Conservation (phyloP, 352 stramenopile genomes). For the Thalassiosira ordinaria region DNA sequence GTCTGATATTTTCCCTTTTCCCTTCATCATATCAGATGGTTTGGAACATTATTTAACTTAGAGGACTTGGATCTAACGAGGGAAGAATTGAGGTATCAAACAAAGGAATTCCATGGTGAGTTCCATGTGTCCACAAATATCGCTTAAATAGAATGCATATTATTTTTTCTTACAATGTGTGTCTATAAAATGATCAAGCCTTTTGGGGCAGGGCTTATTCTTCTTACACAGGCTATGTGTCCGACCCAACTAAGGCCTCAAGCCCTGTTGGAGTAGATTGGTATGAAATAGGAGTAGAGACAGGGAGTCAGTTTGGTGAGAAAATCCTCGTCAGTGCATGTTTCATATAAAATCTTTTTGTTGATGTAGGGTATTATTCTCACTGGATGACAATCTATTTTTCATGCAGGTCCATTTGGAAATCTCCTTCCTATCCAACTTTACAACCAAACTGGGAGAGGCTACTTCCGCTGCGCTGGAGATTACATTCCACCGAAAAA, state of each 20-base stretch:
- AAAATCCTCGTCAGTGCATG: no score
- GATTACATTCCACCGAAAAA: neutral
- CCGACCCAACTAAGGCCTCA: conserved; percentile 17
- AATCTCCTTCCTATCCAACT: conserved; percentile 11
- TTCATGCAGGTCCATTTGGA: no score
- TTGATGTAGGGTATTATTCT: no score
- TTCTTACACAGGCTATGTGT: neutral
- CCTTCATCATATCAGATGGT: no score
- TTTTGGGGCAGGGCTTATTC: conserved; percentile 21
- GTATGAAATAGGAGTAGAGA: conserved; percentile 17
- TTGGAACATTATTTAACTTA: neutral
- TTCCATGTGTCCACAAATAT: neutral
- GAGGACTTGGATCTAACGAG: neutral
- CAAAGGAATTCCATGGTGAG: neutral
- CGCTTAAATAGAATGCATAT: neutral
- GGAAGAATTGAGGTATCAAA: neutral
- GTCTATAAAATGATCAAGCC: no score
- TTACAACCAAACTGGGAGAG: conserved; percentile 16
- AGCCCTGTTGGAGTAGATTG: conserved; percentile 23
- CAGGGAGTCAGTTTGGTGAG: conserved; percentile 19
- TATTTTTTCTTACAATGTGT: neutral
- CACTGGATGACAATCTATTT: no score
- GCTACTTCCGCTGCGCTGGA: conserved; percentile 7
- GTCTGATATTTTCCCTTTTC: no score
- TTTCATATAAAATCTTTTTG: no score